phyloP scores from a whole-genome alignment of 257 asterid species.

The Leonotis leonurus region DNA sequence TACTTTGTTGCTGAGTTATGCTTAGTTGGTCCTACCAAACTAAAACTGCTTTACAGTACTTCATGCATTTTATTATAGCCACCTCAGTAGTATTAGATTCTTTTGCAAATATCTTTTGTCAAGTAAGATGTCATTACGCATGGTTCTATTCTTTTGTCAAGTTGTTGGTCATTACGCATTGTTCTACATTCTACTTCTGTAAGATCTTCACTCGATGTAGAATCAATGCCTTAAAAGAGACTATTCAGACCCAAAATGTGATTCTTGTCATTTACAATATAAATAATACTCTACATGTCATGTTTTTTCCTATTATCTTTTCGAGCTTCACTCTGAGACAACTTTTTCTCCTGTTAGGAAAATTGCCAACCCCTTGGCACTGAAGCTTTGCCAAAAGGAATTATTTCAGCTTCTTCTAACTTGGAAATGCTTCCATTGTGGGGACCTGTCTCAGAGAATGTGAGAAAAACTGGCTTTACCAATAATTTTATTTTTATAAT shows the following conservation, averaged over 20 bases:
- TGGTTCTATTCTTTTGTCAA: slow-evolving; percentile 1
- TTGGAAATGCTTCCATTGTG: slow-evolving; percentile 65
- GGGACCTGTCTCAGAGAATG: slow-evolving; percentile 53
- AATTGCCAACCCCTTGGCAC: slow-evolving; percentile 52
- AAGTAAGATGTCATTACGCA: background rate
- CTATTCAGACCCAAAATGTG: slow-evolving; percentile 11
- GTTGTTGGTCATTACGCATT: background rate
- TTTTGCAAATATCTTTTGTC: background rate
- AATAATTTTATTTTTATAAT: background rate
- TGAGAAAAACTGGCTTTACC: slow-evolving; percentile 23
- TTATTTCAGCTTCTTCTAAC: slow-evolving; percentile 55
- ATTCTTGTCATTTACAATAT: too few relatives aligned
- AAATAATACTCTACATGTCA: background rate
- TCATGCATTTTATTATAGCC: background rate
- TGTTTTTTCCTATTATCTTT: background rate
- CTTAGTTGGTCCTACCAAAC: background rate
- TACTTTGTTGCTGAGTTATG: background rate
- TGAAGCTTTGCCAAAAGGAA: slow-evolving; percentile 68
- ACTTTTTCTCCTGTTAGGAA: slow-evolving; percentile 31
- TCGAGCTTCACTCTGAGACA: background rate
- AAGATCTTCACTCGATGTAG: slow-evolving; percentile 17
- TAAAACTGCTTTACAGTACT: background rate
- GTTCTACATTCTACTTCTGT: slow-evolving; percentile 12
- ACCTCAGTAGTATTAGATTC: background rate
- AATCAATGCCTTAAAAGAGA: slow-evolving; percentile 11